These are phyloP conservation scores for Eimeria praecox DNA, from an alignment of 169 alveolate species.

Conservation along the genomic window DNA sequence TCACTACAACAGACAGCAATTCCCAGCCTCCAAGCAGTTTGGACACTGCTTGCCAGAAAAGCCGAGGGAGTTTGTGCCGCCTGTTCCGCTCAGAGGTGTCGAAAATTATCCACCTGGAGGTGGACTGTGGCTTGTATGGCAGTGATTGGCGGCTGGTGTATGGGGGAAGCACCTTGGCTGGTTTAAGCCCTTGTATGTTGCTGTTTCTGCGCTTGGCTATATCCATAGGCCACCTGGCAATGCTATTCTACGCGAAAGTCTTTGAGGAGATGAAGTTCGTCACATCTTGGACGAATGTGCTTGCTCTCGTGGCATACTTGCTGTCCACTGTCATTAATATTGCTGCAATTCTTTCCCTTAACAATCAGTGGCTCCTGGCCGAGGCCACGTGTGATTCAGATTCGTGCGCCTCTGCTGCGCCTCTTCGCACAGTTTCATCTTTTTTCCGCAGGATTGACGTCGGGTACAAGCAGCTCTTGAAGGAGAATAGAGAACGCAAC, in stretches of 20 bases:
- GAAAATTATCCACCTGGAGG: neutral
- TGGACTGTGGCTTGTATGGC: constrained; percentile 36
- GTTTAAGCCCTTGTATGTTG: neutral
- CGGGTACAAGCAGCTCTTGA: constrained; percentile 1
- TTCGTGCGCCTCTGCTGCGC: neutral
- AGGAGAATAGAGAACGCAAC: neutral
- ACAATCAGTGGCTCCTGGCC: neutral
- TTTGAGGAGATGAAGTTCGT: neutral
- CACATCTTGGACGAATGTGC: constrained; percentile 32
- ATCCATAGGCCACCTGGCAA: neutral
- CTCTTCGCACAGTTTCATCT: neutral
- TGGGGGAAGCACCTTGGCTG: constrained; percentile 17
- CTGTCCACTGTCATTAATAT: neutral
- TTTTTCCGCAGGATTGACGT: neutral
- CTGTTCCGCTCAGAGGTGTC: neutral
- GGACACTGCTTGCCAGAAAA: neutral
- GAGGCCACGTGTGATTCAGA: neutral
- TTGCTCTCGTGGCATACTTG: neutral
- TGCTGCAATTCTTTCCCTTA: constrained; percentile 13
- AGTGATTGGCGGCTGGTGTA: constrained; percentile 30
- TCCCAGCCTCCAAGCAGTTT: neutral
- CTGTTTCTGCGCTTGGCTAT: neutral
- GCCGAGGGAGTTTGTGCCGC: neutral
- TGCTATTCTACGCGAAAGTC: neutral
- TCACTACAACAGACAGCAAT: neutral